Evolutionary conservation across 805 yeast species (phyloP).

Genomic region (Candida coquimbonensis): DNA sequence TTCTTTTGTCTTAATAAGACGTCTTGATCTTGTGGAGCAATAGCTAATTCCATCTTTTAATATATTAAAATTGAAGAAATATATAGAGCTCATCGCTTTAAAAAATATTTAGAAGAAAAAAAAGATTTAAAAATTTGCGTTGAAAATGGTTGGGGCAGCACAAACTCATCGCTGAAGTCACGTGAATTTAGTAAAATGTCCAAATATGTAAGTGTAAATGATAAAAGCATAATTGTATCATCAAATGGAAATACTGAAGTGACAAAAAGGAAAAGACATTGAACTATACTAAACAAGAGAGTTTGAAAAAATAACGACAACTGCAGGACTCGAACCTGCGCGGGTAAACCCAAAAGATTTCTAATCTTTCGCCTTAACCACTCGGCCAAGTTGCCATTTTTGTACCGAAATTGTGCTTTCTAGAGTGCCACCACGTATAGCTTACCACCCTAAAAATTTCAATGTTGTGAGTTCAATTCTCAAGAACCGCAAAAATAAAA

Average conservation of each 20-base stretch:
- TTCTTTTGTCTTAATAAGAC: conserved; percentile 67
- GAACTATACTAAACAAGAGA: not conserved
- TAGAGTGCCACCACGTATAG: too few relatives aligned
- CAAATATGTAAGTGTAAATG: not conserved
- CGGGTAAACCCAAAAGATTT: conserved; percentile 55
- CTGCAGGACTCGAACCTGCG: conserved; percentile 71
- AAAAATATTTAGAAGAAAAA: not conserved
- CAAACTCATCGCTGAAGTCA: not conserved
- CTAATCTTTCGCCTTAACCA: conserved; percentile 62
- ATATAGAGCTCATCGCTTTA: conserved; percentile 10
- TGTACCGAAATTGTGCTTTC: too few relatives aligned
- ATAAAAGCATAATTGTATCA: too few relatives aligned
- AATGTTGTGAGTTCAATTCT: too few relatives aligned
- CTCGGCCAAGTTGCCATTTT: conserved; percentile 58
- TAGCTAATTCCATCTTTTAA: conserved; percentile 58
- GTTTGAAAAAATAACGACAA: conserved; percentile 42
- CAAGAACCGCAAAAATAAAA: too few relatives aligned
- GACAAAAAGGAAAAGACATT: too few relatives aligned
- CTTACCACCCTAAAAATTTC: too few relatives aligned
- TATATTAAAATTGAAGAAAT: not conserved
- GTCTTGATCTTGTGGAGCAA: conserved; percentile 69
- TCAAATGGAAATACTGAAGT: too few relatives aligned
- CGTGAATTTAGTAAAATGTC: not conserved
- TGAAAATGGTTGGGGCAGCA: conserved; percentile 1
- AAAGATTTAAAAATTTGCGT: conserved; percentile 3